phyloP scores from a whole-genome alignment of 768 basidiomycete genomes.

The Rhodotorula babjevae region DNA sequence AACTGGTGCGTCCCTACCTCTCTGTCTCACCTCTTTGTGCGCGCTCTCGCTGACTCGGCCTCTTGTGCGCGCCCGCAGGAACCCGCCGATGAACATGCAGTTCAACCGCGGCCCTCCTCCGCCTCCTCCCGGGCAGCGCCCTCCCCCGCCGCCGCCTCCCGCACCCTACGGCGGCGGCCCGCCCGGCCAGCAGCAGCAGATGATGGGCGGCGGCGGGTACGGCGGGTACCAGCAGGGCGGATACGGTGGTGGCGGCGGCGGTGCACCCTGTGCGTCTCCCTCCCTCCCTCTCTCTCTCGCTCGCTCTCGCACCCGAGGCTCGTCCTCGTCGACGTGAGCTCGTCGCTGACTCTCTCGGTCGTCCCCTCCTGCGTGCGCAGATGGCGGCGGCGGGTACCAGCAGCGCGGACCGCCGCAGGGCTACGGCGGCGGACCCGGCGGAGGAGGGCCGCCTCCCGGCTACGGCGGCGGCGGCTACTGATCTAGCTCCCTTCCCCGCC shows the following conservation, averaged over 20 bases:
- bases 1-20: slow-evolving; percentile 43
- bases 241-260: slow-evolving; percentile 2
- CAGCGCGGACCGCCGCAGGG: background rate
- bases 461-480: background rate
- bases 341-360: background rate
- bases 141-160: background rate
- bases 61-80: background rate
- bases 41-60: background rate
- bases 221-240: slow-evolving; percentile 8
- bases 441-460: background rate
- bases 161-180: background rate
- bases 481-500: background rate
- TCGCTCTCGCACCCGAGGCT: too few relatives aligned
- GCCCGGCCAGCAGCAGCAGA: background rate
- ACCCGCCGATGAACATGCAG: background rate
- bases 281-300: background rate
- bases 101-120: slow-evolving; percentile 1
- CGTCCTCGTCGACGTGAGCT: too few relatives aligned
- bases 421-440: background rate
- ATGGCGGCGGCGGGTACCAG: slow-evolving; percentile 2
- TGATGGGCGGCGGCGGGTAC: slow-evolving; percentile 6
- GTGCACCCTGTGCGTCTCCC: background rate
- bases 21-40: too few relatives aligned
- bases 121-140: background rate
- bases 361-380: background rate